Evolutionary conservation across 169 alveolate species (phyloP).

Genomic region (Eimeria necatrix): DNA sequence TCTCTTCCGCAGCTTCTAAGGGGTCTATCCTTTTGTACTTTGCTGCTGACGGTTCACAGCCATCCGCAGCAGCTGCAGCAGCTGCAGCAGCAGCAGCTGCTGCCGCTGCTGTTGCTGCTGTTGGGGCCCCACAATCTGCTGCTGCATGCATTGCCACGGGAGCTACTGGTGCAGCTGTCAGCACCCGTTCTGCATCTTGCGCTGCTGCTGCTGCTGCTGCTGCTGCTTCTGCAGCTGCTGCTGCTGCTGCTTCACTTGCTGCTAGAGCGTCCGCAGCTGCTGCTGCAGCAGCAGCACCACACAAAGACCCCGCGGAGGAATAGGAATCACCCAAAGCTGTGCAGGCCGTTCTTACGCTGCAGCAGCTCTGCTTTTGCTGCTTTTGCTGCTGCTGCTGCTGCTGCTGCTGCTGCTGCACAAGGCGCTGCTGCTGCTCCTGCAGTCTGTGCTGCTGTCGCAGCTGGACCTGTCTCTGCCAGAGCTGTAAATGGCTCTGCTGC

Average conservation of each 20-base stretch:
- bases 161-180: background rate
- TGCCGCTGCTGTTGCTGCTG: conserved; percentile 1
- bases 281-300: no score
- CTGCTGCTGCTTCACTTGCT: background rate
- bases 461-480: background rate
- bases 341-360: background rate
- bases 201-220: conserved; percentile 13
- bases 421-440: background rate
- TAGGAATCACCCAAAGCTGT: no score
- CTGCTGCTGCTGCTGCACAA: background rate
- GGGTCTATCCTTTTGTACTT: background rate
- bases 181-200: background rate
- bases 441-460: background rate
- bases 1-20: background rate
- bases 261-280: no score
- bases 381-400: background rate
- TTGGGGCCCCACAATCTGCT: background rate
- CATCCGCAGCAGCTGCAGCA: background rate
- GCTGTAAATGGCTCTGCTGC: conserved; percentile 52
- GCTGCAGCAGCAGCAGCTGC: background rate
- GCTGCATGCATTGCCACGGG: background rate
- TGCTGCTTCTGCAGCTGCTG: background rate
- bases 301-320: no score
- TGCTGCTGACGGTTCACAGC: no score
- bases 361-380: background rate